Base-by-base conservation (phyloP, 805 yeast genomes). In the Middelhovenomyces tepae region DNA sequence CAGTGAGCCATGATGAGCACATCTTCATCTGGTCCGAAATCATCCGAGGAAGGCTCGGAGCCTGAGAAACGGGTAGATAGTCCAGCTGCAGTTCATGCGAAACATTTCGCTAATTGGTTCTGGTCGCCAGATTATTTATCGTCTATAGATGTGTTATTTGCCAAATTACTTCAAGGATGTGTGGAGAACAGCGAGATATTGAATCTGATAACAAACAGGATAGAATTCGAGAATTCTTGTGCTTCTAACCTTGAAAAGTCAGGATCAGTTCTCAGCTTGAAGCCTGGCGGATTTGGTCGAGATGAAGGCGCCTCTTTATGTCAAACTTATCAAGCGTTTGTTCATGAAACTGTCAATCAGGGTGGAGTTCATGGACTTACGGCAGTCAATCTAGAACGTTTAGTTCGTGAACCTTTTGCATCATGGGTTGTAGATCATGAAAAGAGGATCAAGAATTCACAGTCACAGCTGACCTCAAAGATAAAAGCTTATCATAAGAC, bases 401-500 rank as follows among this genome's bases (percentile, higher is more conserved):
- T 67, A 38, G 83, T 83, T 0, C 56, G 78, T 34, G 65, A 64
- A 7, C 94, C 93, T 0, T 79, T 84, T 43, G 53, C 69, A 7
- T 66, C 66, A 44, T 84, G 91, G 89, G 66, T 81, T 34, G 57
- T 58, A 15, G 82, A 75, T 32, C 93, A 84, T 56, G 69, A 67
- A 37, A 68, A 67, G 39, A 58, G 89, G 27, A 65, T 83, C 1
- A 68, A 64, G 22, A 70, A 67, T 40, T 68, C 78, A 17, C 76
- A 76, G 38, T 60, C 66, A 35, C 56, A 60, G 5, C 56, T 81
- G 15, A 50, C 54, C 24, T 64, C 57, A 7, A 72, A 70, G 36
- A 63, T 71, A 19, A 64, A 65, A 36, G 62, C 57, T 17, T 79
- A 71, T 51, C 64, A 67, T 24, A 62, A 56, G 31, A 60, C 60